Evolutionary conservation across 2,329 filamentous ascomycete species (phyloP), one percentile per base, ranked within the genome.

Genomic region (Colletotrichum sp.): DNA sequence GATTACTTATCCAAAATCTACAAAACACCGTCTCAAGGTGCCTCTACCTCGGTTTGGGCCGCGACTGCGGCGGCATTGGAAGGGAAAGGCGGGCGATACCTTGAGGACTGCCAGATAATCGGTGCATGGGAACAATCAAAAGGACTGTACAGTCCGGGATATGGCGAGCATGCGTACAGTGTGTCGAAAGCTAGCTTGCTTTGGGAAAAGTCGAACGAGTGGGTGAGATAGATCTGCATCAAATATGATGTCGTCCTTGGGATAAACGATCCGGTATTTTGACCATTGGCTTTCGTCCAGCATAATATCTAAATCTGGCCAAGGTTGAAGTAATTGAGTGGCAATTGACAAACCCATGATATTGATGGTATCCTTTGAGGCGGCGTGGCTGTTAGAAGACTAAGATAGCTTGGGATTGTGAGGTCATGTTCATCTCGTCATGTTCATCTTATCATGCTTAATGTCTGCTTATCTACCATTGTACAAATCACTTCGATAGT

Each of bases 11-110:
- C 24, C 24, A 65, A 65, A 26, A 65, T 21, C 30, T 65, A 34
- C 30, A 68, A 55, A 49, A 24, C 70, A 10, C 62, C 44, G 6
- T 44, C 21, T 49, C 89, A 90, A 78, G 89, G 88, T 3, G 88
- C 88, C 32, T 86, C 88, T 1, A 89, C 88, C 10, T 83, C 83
- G 6, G 82, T 88, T 1, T 88, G 83, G 81, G 88, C 87, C 0
- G 87, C 86, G 0, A 77, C 87, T 6, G 82, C 79, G 4, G 83
- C 81, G 65, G 84, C 83, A 21, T 87, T 83, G 82, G 86, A 89
- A 79, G 85, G 82, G 6, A 86, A 83, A 76, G 89, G 88, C 5
- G 88, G 87, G 6, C 83, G 82, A 74, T 90, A 89, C 78, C 78
- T 90, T 34, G 82, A 81, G n/a, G 80, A 89, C 75, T 87, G 86